Conservation (phyloP, 345 rosid genomes). For the Hevea brasiliensis region DNA sequence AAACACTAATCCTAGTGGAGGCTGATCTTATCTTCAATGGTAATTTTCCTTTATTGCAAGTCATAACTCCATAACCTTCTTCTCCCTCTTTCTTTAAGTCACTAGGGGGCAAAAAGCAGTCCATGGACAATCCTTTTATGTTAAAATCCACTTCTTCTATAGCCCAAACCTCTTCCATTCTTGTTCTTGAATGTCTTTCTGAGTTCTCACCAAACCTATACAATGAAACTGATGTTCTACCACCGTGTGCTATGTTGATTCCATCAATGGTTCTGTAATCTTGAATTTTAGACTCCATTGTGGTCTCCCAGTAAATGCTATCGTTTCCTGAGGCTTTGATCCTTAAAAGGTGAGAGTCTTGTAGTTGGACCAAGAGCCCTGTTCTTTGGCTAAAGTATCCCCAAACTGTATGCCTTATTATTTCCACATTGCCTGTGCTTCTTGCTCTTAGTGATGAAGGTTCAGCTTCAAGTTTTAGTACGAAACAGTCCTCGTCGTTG, state of each 20-base stretch:
- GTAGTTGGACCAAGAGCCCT: conserved; percentile 69
- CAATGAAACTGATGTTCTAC: conserved; percentile 66
- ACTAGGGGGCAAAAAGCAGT: conserved; percentile 87
- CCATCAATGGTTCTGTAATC: conserved; percentile 78
- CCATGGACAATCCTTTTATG: conserved; percentile 79
- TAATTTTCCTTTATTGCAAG: conserved; percentile 26
- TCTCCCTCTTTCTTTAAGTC: conserved; percentile 79
- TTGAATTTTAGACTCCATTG: conserved; percentile 74
- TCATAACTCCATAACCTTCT: conserved; percentile 20
- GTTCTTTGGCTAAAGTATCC: conserved; percentile 93
- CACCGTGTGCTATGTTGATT: conserved; percentile 73
- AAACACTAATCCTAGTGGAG: conserved; percentile 50
- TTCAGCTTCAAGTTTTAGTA: conserved; percentile 70
- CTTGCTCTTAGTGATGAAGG: conserved; percentile 53
- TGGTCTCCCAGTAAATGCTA: conserved; percentile 84
- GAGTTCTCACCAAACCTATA: conserved; percentile 62
- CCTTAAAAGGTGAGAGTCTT: conserved; percentile 77
- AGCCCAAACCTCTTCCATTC: conserved; percentile 88
- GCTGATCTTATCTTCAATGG: conserved; percentile 50
- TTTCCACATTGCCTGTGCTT: conserved; percentile 69
- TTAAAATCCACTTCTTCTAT: conserved; percentile 95
- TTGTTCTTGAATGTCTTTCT: conserved; percentile 68
- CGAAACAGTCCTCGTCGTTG: conserved; percentile 71
- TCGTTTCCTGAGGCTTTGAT: conserved; percentile 52
- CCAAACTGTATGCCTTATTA: conserved; percentile 79